phyloP scores from a whole-genome alignment of 2,329 filamentous ascomycete species.

The Alternaria panax region DNA sequence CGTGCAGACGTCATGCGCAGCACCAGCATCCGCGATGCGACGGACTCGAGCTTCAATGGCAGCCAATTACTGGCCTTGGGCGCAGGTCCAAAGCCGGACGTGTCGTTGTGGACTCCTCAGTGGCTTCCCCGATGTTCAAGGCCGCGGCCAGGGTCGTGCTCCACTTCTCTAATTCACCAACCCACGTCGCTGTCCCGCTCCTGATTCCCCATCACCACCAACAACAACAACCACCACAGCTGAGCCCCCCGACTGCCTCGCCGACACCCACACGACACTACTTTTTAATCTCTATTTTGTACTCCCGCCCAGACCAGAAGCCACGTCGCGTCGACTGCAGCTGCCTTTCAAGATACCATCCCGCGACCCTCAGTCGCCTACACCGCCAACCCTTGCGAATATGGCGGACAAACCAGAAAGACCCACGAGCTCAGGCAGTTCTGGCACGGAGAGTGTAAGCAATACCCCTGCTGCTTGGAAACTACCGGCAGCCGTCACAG shows the following conservation, averaged over 20 bases:
- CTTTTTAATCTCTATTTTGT: constrained; percentile 15
- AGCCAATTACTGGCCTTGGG: background rate
- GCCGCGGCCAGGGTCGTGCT: constrained; percentile 16
- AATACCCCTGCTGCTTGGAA: background rate
- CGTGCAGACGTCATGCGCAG: constrained; percentile 9
- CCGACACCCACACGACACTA: constrained; percentile 6
- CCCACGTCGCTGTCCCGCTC: constrained; percentile 17
- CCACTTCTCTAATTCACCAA: constrained; percentile 24
- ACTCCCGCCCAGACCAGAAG: background rate
- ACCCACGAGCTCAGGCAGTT: constrained; percentile 45
- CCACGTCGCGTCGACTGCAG: constrained; percentile 23
- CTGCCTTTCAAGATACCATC: constrained; percentile 21
- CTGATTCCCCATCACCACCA: constrained; percentile 15
- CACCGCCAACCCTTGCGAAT: constrained; percentile 20
- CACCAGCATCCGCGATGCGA: background rate
- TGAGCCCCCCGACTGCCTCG: background rate
- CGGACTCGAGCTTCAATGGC: background rate
- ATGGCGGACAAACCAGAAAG: constrained; percentile 34
- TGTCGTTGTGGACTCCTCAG: constrained; percentile 13
- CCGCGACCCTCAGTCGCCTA: constrained; percentile 16
- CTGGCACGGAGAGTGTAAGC: constrained; percentile 41
- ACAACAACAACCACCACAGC: constrained; percentile 3
- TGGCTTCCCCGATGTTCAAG: constrained; percentile 15
- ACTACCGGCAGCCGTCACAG: background rate
- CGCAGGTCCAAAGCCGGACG: background rate